phyloP scores from a whole-genome alignment of 2,329 filamentous ascomycete species.

The Thielaviopsis euricoi region DNA sequence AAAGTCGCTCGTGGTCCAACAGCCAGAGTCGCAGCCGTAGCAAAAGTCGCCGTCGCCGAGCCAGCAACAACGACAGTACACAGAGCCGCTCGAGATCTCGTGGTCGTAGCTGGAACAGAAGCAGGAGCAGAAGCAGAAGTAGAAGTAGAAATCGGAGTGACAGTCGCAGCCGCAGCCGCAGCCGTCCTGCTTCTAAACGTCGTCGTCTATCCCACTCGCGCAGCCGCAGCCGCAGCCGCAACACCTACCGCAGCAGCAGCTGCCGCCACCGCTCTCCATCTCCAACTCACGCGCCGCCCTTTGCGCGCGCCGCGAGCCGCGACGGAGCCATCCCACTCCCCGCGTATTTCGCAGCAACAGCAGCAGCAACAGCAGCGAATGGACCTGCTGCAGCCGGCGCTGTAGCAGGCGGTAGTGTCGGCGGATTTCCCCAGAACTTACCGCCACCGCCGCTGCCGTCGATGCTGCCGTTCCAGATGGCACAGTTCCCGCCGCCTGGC shows the following conservation, averaged over 20 bases:
- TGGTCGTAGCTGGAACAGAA: neutral
- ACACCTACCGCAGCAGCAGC: neutral
- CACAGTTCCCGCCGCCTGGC: conserved; percentile 10
- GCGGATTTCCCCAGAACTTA: conserved; percentile 12
- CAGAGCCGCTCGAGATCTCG: neutral
- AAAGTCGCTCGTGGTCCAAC: conserved; percentile 16
- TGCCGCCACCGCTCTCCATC: conserved; percentile 12
- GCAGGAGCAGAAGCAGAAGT: neutral
- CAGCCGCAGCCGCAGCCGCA: neutral
- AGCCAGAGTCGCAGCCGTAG: neutral
- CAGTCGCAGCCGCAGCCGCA: neutral
- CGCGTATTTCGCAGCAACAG: conserved; percentile 1
- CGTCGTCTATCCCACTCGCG: conserved; percentile 2
- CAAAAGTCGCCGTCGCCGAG: no score
- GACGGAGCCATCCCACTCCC: conserved; percentile 8
- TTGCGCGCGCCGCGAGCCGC: no score
- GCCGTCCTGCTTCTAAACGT: neutral
- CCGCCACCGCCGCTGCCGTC: conserved; percentile 18
- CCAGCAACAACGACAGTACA: no score
- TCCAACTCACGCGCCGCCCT: no score
- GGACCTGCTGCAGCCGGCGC: neutral
- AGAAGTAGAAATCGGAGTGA: neutral
- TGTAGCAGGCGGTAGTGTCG: neutral
- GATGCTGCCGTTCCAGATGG: conserved; percentile 17
- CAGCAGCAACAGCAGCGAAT: no score